Base-by-base conservation (phyloP, 1,139 yeast species). In the Zygotorulaspora mrakii region DNA sequence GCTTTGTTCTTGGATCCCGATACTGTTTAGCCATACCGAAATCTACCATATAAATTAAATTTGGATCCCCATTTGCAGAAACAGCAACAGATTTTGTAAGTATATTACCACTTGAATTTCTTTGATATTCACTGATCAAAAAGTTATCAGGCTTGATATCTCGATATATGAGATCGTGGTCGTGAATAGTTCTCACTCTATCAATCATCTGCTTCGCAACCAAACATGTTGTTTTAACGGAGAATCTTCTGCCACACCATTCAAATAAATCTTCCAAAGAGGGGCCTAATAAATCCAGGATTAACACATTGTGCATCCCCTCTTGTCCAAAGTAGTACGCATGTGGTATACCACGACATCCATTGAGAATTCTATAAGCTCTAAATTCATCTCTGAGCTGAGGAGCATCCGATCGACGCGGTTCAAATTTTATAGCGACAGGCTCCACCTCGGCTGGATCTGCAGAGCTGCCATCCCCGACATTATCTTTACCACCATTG, bases 1-100 rank as follows among this genome's bases (percentile, higher is more conserved):
- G 91, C 61, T 87, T 85, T 4, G 96, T 86, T 64, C 87, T 77
- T 41, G 96, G 96, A 64, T 91, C 97, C 57, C 96, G 76, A 66
- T 86, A 91, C 62, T 88, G 96, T 67, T 91, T 91, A 32, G 96
- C 96, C 97, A 91, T 89, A 50, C 98, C 98, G 62, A 88, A 91
- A 62, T 83, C 94, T 42, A 83, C 84, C 58, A 82, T 65, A 57
- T 81, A 85, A 38, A 82, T 82, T 33, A 61, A 54, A 42, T 66
- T 66, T 5, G 63, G 57, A 38, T 61, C 62, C 3, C 53, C 54
- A 25, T 48, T 31, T 3, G 63, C 58, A 9, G 56, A 52, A 9
- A 42, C 38, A 1, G 62, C 54, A 20, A 57, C 49, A 22, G 47
- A 43, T 33, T 53, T 55, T 21, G 45, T 40, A 7, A 42, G 31